Evolutionary conservation across 192 early-diverging fungal species (phyloP).

Genomic region (Linnemannia exigua): DNA sequence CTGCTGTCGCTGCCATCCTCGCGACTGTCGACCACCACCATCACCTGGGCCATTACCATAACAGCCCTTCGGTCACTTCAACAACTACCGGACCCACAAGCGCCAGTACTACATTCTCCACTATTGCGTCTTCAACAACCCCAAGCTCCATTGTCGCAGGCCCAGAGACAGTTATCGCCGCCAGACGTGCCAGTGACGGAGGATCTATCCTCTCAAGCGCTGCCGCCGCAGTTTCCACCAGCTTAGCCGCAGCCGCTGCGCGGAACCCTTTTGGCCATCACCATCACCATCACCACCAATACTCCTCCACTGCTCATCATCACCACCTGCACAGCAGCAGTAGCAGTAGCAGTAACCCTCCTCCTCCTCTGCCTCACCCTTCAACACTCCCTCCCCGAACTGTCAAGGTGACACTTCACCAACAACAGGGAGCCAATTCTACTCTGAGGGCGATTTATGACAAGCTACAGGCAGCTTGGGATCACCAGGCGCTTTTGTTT

Average conservation of each 20-base stretch:
- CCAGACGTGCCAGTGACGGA: constrained; percentile 49
- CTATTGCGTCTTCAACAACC: not conserved
- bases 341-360: not conserved
- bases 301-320: not conserved
- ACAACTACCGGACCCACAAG: not conserved
- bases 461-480: constrained; percentile 22
- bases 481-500: constrained; percentile 11
- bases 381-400: constrained; percentile 6
- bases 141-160: not conserved
- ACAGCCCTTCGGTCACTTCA: not conserved
- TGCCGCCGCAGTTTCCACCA: constrained; percentile 37
- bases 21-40: constrained; percentile 26
- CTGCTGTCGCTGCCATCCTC: constrained; percentile 26
- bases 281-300: not conserved
- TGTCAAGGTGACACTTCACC: constrained; percentile 46
- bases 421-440: constrained; percentile 52
- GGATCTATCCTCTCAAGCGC: constrained; percentile 48
- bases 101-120: not conserved
- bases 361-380: constrained; percentile 20
- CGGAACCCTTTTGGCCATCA: constrained; percentile 26
- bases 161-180: not conserved
- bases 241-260: constrained; percentile 24
- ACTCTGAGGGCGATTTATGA: constrained; percentile 39
- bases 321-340: constrained; percentile 7
- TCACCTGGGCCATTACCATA: not conserved